Evolutionary conservation across 805 yeast species (phyloP).

Genomic region (Wickerhamiella occidentalis): DNA sequence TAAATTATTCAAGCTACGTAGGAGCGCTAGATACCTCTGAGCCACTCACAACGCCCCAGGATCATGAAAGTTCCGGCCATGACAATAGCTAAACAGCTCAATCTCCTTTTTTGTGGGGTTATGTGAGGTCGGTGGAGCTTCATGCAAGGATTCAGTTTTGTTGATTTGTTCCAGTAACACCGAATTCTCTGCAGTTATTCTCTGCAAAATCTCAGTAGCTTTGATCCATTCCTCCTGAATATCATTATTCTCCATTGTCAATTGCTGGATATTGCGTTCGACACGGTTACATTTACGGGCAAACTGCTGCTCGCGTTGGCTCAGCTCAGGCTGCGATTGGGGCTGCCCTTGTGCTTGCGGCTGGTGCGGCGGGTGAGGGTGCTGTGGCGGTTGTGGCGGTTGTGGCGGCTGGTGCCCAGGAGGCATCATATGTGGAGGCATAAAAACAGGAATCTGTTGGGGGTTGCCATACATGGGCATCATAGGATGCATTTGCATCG

Average conservation of each 20-base stretch:
- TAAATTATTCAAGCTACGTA: neutral
- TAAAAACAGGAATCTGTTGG: neutral
- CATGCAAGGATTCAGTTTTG: neutral
- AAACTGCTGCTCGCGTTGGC: conserved; percentile 1
- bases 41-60: neutral
- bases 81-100: neutral
- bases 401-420: neutral
- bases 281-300: conserved; percentile 3
- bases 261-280: neutral
- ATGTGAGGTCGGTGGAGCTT: neutral
- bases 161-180: conserved; percentile 1
- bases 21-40: no score
- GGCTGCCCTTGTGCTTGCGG: no score
- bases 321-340: no score
- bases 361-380: neutral
- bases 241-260: conserved; percentile 1
- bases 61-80: conserved; percentile 5
- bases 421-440: conserved; percentile 4
- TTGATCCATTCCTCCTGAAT: conserved; percentile 1
- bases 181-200: conserved; percentile 6
- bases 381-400: neutral
- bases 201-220: conserved; percentile 3
- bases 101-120: conserved; percentile 1
- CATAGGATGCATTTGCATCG: conserved; percentile 6
- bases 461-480: conserved; percentile 5